Base-by-base conservation (phyloP, 371 early-diverging fungal genomes). In the Ordospora colligata region DNA sequence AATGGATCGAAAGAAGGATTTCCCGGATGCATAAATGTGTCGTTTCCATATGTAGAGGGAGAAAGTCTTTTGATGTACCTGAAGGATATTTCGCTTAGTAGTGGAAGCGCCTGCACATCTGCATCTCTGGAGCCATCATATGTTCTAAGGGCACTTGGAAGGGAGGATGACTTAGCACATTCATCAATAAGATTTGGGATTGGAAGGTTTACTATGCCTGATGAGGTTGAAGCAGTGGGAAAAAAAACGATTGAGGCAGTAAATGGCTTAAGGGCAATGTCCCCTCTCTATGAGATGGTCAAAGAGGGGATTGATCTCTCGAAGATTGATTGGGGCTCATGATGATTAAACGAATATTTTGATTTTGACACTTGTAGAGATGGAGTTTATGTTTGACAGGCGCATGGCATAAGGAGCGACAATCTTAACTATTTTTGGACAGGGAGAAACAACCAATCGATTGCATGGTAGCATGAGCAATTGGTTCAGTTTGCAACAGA, bases 21-120 rank as follows among this genome's bases (percentile, higher is more conserved):
- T 63, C 82, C 85, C 17, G 87, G 94, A 37, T 98, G 99, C 84
- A 90, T 97, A 73, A 98, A 98, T 83, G 86, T 98, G 58, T 94
- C 95, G n/a, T 98, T 98, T 82, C 90, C 94, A 2, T 96, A 94
- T 85, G 94, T 98, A 21, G 99, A 98, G 87, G 99, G 99, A 68
- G 99, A 98, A 86, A 94, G 95, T 0, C 88, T 98, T 47, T 84
- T 98, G 67, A 96, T 98, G 96, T 94, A 94, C 0, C 87, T 98
- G 19, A 97, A 96, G 84, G 92, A 94, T 69, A 90, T 96, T 80
- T 97, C 99, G 0, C 86, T 97, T 49, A 92, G 93, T 7, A 93
- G 93, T 25, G 99, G 99, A 11, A 91, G 91, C 47, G 99, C 99
- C 0, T 98, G 99, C 87, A 98, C 99, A 2, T 92, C 92, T 54